Conservation (phyloP, 192 early-diverging fungal species). For the Umbelopsis vinacea region DNA sequence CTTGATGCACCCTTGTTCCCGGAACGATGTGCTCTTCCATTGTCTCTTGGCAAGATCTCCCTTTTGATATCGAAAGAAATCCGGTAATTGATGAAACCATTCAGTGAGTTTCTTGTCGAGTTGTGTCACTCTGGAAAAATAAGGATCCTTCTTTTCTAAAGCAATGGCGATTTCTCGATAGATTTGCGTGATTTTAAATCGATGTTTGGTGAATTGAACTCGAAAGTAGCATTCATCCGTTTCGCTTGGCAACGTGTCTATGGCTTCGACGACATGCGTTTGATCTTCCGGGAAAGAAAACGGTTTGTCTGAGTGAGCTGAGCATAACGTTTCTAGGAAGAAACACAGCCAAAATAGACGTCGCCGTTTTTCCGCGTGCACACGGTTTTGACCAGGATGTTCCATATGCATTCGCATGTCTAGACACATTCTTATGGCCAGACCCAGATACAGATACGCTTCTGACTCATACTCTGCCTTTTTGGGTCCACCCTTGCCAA, state of each 20-base stretch:
- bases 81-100: constrained; percentile 24
- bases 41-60: constrained; percentile 16
- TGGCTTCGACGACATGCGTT: background rate
- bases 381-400: background rate
- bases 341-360: constrained; percentile 26
- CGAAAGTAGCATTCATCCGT: constrained; percentile 16
- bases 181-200: constrained; percentile 21
- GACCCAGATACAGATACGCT: constrained; percentile 33
- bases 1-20: constrained; percentile 33
- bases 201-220: constrained; percentile 23
- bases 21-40: constrained; percentile 6
- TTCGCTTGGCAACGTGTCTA: constrained; percentile 19
- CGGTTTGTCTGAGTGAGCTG: constrained; percentile 31
- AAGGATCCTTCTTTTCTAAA: constrained; percentile 17
- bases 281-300: constrained; percentile 21
- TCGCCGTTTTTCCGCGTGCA: constrained; percentile 12
- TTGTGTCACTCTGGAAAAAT: constrained; percentile 9
- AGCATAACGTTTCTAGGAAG: constrained; percentile 32
- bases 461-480: constrained; percentile 28
- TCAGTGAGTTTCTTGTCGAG: constrained; percentile 27
- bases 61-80: constrained; percentile 16
- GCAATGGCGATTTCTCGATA: constrained; percentile 20
- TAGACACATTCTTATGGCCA: constrained; percentile 33
- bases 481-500: constrained; percentile 10
- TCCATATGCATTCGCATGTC: constrained; percentile 32